Evolutionary conservation across 1,284 basidiomycete genomes (phyloP), one percentile per base, ranked within the genome.

Genomic region (Lentinula novae-zelandiae): DNA sequence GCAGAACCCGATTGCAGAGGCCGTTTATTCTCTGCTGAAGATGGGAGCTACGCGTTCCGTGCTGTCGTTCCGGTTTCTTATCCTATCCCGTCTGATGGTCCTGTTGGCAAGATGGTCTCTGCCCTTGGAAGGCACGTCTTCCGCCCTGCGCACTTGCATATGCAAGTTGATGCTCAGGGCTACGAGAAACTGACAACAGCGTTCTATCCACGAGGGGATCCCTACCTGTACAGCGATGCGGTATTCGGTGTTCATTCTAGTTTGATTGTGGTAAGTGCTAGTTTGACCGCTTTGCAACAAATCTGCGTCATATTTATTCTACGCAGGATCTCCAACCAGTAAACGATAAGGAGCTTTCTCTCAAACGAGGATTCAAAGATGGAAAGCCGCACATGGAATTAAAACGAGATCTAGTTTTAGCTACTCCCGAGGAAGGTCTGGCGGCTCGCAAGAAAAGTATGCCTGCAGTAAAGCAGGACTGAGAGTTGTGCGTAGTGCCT

Each of bases 41-140:
- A 93, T 59, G 92, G 92, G 9, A 76, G 74, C 50, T 94, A 84
- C 69, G 79, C 80, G 8, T 95, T 87, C 73, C 83, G 92, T 40
- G 90, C 89, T 27, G 79, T 95, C 13, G 85, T 91, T 67, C 93
- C 93, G 0, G 80, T 86, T 0, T 73, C 89, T 13, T 95, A 95
- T 71, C 84, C 92, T n/a, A 87, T 92, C 64, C 91, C 91, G 0
- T 84, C 81, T 54, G 92, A 95, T 65, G 93, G 92, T 0, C 86
- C 92, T 0, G 89, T 93, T 5, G 90, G 89, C 1, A 77, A 80
- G 34, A 68, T 94, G 62, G 73, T 94, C 27, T 62, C 76, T 2
- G 71, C 70, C 0, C 76, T 93, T 8, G 80, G 81, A 34, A 80
- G 93, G 61, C 93, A 95, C 69, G 85, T 63, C 12, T 75, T 72